These are phyloP conservation scores for Dinochytrium kinnereticum DNA, from an alignment of 371 early-diverging fungal species.

Conservation along the genomic window DNA sequence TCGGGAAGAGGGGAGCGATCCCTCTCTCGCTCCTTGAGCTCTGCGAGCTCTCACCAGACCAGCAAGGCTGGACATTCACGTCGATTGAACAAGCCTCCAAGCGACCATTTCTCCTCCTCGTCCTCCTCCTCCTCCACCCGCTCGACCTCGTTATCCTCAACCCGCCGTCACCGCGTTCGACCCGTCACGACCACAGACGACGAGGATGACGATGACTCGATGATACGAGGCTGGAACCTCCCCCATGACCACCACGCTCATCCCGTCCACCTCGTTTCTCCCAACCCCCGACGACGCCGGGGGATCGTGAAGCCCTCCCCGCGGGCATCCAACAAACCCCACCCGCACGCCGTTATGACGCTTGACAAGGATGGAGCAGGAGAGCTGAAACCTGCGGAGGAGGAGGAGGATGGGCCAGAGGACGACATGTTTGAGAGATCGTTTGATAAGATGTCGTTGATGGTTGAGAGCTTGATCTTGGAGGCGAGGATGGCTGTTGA, in stretches of 20 bases:
- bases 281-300: neutral
- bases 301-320: neutral
- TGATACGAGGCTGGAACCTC: neutral
- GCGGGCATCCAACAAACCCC: neutral
- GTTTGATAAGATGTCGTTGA: conserved; percentile 11
- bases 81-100: no score
- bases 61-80: no score
- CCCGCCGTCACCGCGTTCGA: neutral
- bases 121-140: neutral
- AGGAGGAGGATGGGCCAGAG: neutral
- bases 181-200: conserved; percentile 5
- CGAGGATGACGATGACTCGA: neutral
- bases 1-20: no score
- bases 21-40: no score
- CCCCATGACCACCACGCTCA: neutral
- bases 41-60: no score
- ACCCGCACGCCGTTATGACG: neutral
- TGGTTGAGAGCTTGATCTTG: conserved; percentile 10
- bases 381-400: no score
- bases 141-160: no score
- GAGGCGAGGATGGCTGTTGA: conserved; percentile 13
- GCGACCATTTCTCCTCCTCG: neutral
- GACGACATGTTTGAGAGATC: neutral
- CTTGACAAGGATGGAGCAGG: no score
- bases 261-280: neutral